Evolutionary conservation across 106 monocot genomes (phyloP).

Genomic region (Triglochin maritima): DNA sequence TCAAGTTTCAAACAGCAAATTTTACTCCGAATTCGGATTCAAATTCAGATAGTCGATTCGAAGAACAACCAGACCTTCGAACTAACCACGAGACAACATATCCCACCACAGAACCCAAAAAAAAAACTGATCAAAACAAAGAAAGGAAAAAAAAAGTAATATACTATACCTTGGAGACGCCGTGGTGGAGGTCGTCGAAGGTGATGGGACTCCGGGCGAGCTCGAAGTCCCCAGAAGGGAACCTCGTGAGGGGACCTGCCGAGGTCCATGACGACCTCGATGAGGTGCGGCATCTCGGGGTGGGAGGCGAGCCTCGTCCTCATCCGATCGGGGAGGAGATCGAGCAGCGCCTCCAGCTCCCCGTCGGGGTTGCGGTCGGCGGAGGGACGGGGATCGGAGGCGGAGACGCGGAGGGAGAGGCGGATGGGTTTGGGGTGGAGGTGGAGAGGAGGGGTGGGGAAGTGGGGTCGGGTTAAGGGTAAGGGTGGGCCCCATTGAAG

Average conservation of each 20-base stretch:
- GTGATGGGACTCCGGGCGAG: conserved; percentile 63
- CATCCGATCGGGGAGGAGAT: conserved; percentile 57
- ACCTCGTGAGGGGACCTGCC: conserved; percentile 78
- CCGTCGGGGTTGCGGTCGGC: conserved; percentile 18
- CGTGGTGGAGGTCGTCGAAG: conserved; percentile 39
- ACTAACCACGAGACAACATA: no score
- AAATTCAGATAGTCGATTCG: no score
- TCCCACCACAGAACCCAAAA: background rate
- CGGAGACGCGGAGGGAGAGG: background rate
- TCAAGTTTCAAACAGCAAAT: no score
- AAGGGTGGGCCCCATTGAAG: background rate
- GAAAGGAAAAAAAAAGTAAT: background rate
- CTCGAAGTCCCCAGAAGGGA: conserved; percentile 85
- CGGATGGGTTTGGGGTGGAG: background rate
- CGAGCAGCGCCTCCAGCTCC: conserved; percentile 50
- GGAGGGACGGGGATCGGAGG: background rate
- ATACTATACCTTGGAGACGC: conserved; percentile 36
- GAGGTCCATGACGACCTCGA: conserved; percentile 93
- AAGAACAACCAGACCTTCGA: no score
- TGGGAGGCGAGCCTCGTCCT: conserved; percentile 31
- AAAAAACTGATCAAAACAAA: background rate
- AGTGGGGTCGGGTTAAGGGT: background rate
- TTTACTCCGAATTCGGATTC: no score
- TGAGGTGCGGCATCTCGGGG: conserved; percentile 37
- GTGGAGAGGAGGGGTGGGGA: background rate